A percentile compares a stretch with the other conserved stretches of the same genome.
Conservation (phyloP, 2,329 filamentous ascomycete genomes). For the Metarhizium anisopliae region DNA sequence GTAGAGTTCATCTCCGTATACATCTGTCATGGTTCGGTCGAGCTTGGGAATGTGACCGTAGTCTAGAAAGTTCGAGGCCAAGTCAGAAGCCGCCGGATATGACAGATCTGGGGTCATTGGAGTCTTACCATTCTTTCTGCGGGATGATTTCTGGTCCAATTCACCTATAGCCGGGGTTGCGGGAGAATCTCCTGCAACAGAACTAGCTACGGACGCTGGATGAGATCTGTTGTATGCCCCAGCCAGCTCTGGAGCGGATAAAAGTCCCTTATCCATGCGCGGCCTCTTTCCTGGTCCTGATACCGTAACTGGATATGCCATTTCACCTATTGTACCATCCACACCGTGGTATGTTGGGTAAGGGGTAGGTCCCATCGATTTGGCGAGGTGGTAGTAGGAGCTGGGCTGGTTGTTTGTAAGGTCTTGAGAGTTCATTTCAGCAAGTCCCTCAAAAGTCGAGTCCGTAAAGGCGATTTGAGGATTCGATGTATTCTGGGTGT, state of each 20-base stretch:
- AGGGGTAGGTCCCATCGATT: conserved; percentile 26
- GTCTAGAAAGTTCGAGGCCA: conserved; percentile 36
- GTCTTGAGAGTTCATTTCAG: conserved; percentile 29
- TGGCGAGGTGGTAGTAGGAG: conserved; percentile 38
- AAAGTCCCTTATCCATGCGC: conserved; percentile 31
- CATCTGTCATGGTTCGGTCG: conserved; percentile 77
- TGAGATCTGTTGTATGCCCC: conserved; percentile 34
- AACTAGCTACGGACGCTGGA: conserved; percentile 49
- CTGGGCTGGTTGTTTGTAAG: conserved; percentile 17
- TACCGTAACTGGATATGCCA: conserved; percentile 31
- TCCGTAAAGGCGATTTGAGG: conserved; percentile 50
- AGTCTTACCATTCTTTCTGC: conserved; percentile 45
- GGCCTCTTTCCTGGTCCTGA: conserved; percentile 26
- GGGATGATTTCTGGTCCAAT: conserved; percentile 36
- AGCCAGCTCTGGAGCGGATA: conserved; percentile 37
- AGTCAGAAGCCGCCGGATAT: conserved; percentile 13
- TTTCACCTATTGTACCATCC: conserved; percentile 26
- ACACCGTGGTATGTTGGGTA: conserved; percentile 35
- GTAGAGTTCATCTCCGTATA: conserved; percentile 78
- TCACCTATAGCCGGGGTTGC: conserved; percentile 46
- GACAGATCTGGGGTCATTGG: not conserved
- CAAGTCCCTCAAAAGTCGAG: conserved; percentile 34
- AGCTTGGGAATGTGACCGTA: conserved; percentile 60
- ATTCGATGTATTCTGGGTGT: conserved; percentile 43
- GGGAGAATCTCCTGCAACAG: conserved; percentile 49